Evolutionary conservation across 768 basidiomycete genomes (phyloP).

Genomic region (Russula lepida): DNA sequence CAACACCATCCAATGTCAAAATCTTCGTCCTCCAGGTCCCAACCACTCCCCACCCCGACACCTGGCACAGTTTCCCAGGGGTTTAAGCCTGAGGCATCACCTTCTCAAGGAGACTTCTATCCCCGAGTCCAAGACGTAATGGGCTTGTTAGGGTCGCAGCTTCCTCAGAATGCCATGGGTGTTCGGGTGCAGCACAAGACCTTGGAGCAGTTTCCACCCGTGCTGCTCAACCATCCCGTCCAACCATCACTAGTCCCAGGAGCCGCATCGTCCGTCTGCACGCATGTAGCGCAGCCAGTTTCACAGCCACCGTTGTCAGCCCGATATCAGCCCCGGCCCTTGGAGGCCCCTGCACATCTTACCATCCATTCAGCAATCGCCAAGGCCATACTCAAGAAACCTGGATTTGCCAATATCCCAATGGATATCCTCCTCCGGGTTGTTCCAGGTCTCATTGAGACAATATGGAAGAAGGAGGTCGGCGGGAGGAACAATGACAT

Average conservation of each 20-base stretch:
- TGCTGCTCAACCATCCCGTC: neutral
- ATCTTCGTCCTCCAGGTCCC: neutral
- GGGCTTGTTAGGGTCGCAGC: too few relatives aligned
- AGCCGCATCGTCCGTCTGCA: neutral
- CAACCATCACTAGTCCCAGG: neutral
- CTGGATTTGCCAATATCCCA: neutral
- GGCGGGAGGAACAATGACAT: neutral
- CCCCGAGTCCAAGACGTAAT: neutral
- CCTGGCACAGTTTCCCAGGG: neutral
- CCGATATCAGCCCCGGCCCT: neutral
- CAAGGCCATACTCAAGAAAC: neutral
- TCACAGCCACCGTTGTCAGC: neutral
- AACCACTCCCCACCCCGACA: neutral
- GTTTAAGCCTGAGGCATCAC: neutral
- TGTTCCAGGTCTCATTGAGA: neutral
- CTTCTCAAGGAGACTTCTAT: neutral
- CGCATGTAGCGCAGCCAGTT: neutral
- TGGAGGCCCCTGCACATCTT: neutral
- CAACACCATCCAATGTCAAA: neutral
- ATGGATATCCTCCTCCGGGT: neutral
- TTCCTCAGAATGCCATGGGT: too few relatives aligned
- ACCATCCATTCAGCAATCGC: neutral
- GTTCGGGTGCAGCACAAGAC: too few relatives aligned
- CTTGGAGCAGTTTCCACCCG: neutral
- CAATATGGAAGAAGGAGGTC: too few relatives aligned